These are phyloP conservation scores for Lactarius psammicola DNA, from an alignment of 768 basidiomycete genomes.

Conservation along the genomic window DNA sequence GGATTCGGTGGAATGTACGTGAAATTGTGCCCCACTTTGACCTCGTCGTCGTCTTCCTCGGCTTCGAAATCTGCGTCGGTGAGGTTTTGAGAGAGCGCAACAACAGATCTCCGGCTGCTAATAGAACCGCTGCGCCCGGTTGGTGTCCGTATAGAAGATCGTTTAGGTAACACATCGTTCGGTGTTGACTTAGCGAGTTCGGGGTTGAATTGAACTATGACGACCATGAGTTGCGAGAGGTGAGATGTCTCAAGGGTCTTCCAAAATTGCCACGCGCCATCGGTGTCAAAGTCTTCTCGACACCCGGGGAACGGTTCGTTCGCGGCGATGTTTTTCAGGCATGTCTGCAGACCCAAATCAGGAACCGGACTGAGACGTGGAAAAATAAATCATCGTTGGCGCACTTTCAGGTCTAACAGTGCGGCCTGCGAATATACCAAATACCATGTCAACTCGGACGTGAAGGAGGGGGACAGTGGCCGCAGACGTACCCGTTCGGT, in stretches of 20 bases:
- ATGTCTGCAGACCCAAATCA: conserved; percentile 52
- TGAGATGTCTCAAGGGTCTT: conserved; percentile 75
- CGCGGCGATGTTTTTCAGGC: conserved; percentile 87
- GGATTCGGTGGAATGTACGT: conserved; percentile 91
- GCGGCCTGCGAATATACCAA: conserved; percentile 58
- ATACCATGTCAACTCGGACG: conserved; percentile 18
- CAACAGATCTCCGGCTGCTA: conserved; percentile 63
- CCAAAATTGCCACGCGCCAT: conserved; percentile 85
- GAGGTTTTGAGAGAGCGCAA: conserved; percentile 33
- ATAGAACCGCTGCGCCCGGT: conserved; percentile 58
- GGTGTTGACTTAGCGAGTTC: conserved; percentile 79
- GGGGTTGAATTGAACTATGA: conserved; percentile 84
- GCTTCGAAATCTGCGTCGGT: conserved; percentile 37
- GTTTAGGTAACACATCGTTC: conserved; percentile 46
- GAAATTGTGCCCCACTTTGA: conserved; percentile 73
- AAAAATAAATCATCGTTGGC: conserved; percentile 23
- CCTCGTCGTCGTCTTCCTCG: conserved; percentile 62
- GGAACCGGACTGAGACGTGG: conserved; percentile 15
- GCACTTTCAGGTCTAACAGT: conserved; percentile 80
- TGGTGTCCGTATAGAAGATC: conserved; percentile 43
- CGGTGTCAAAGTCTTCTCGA: conserved; percentile 81
- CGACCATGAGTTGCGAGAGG: conserved; percentile 84
- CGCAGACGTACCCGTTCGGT: conserved; percentile 64
- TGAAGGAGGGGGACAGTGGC: neutral
- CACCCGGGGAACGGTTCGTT: conserved; percentile 81